Base-by-base conservation (phyloP, 257 asterid genomes). In the Ballota nigra region DNA sequence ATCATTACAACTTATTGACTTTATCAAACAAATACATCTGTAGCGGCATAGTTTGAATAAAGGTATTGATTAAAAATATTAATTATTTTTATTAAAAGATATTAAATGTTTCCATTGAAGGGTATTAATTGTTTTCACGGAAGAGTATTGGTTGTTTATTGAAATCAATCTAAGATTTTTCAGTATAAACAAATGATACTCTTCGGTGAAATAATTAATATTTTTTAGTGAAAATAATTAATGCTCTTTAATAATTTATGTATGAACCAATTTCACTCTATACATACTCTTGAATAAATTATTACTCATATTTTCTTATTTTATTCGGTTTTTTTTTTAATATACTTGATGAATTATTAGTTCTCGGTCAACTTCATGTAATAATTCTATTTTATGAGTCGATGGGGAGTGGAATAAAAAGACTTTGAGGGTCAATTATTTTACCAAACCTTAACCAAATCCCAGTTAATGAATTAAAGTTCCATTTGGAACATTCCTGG, bases 401-500 rank as follows among this genome's bases (percentile, higher is more conserved):
- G 77, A 29, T 70, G 11, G 28, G 13, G 53, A 77, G 73, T 77
- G 73, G 73, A 70, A 70, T 13, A 53, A 34, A 10, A 63, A 45
- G n/a, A 57, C 57, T 19, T 19, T 12, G 38, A 33, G 68, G 65
- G 74, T 59, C 81, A 70, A 77, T 26, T 51, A 19, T 36, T 34
- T 10, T 13, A 77, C 77, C 77, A 70, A 76, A 69, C 76, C 76
- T 76, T 53, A 53, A 76, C 80, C 80, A 71, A 71, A 77, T 71
- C 77, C 51, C 47, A 77, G 52, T 71, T 71, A 65, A 29, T 28
- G 4, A 65, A 45, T 15, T 45, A 45, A 5, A 45, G 8, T 41
- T 36, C 13, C 43, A 36, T 41, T n/a, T 12, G 16, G 5, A 41
- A 12, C 16, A 41, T 41, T 41, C 12, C 12, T 41, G 49, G 49